A percentile compares a stretch with the other conserved stretches of the same genome.
These are phyloP conservation scores for Aureobasidium sp. DNA, from an alignment of 2,329 filamentous ascomycete genomes.

Conservation along the genomic window DNA sequence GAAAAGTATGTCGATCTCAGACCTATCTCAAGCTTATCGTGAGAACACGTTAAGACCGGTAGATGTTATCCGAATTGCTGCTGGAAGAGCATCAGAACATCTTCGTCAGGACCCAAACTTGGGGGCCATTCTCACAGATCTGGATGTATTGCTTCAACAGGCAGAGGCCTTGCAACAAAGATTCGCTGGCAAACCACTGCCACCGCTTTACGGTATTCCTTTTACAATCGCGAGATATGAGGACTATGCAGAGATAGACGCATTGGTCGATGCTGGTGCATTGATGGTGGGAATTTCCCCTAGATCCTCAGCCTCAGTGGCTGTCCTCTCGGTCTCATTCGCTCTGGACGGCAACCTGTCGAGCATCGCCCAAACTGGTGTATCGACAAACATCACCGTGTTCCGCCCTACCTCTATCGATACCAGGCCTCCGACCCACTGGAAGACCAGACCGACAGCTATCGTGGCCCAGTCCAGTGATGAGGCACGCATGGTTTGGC, in stretches of 20 bases:
- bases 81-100: background rate
- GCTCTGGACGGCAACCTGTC: background rate
- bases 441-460: background rate
- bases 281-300: background rate
- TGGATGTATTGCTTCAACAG: background rate
- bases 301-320: background rate
- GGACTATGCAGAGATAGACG: background rate
- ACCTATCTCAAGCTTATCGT: background rate
- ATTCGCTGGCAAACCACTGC: constrained; percentile 23
- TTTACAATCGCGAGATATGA: constrained; percentile 48
- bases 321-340: background rate
- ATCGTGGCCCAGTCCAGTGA: background rate
- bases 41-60: too few species aligned
- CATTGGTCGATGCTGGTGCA: background rate
- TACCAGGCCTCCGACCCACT: background rate
- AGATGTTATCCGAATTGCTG: background rate
- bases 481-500: background rate
- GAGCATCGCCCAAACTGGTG: background rate
- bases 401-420: background rate
- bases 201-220: constrained; percentile 47
- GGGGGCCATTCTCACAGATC: too few species aligned
- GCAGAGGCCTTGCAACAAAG: too few species aligned
- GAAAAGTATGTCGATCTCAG: too few species aligned
- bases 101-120: too few species aligned
- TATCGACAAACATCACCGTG: background rate